A percentile compares a stretch with the other conserved stretches of the same genome.
phyloP scores from a whole-genome alignment of 495 filamentous ascomycete species.

The Aspergillus sparsus region DNA sequence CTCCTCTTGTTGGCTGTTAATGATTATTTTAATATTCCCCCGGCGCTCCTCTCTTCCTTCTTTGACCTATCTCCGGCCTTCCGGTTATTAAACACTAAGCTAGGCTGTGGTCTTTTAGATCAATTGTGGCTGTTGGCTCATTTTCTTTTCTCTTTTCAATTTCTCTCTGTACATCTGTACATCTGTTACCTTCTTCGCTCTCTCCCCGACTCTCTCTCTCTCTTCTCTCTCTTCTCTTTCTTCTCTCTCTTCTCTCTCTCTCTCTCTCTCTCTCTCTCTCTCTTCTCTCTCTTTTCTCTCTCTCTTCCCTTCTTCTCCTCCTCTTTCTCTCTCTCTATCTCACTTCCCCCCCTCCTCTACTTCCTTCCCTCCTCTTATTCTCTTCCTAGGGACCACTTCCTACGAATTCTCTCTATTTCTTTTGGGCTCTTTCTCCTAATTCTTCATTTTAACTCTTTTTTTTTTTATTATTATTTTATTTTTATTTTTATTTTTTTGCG shows the following conservation, averaged over 20 bases:
- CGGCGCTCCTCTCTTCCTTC: not conserved
- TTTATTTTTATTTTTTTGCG: conserved; percentile 4
- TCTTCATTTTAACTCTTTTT: not conserved
- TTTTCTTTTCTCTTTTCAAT: no score
- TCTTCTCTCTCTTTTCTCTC: conserved; percentile 1
- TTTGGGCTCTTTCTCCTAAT: not conserved
- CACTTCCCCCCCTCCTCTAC: conserved; percentile 7
- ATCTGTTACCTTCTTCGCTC: no score
- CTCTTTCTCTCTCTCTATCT: not conserved
- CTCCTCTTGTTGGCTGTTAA: not conserved
- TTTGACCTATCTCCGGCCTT: not conserved
- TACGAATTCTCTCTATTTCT: not conserved
- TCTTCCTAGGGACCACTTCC: no score
- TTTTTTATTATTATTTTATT: not conserved
- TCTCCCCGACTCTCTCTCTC: no score
- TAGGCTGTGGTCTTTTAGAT: not conserved
- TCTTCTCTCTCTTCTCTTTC: no score
- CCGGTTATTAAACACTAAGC: not conserved
- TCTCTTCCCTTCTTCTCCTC: conserved; percentile 1
- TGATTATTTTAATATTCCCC: not conserved
- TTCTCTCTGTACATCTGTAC: no score
- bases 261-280: conserved; percentile 7
- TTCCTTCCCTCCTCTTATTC: conserved; percentile 1
- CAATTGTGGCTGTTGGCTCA: no score
- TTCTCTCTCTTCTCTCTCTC: conserved; percentile 1